Percentiles rank a stretch among this genome's conserved stretches.
phyloP scores from a whole-genome alignment of 257 asterid genomes.

The Parsonsia alboflavescens region DNA sequence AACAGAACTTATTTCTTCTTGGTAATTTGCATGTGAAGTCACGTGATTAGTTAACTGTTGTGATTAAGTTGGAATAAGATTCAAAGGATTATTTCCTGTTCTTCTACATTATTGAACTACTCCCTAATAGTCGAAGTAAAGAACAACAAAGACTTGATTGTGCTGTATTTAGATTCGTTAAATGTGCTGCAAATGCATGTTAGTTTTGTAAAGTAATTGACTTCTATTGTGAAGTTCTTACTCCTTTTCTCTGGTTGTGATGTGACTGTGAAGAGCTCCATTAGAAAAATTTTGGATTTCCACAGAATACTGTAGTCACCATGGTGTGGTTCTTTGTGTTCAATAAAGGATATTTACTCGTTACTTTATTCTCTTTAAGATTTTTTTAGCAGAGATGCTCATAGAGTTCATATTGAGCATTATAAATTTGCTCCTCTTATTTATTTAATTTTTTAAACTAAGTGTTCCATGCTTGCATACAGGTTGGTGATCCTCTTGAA shows the following conservation, averaged over 20 bases:
- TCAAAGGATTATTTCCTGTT: neutral
- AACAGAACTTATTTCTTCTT: neutral
- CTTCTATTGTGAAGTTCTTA: neutral
- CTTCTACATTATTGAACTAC: neutral
- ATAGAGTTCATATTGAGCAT: neutral
- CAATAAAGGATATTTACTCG: neutral
- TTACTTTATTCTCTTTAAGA: neutral
- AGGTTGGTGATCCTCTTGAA: conserved; percentile 99
- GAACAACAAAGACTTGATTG: neutral
- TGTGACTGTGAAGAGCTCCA: neutral
- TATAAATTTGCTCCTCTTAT: neutral
- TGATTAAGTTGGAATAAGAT: neutral
- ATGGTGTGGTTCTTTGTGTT: neutral
- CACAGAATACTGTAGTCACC: neutral
- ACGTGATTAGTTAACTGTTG: neutral
- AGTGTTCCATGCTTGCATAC: conserved; percentile 24
- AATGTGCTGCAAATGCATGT: neutral
- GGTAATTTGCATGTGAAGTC: neutral
- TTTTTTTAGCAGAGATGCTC: neutral
- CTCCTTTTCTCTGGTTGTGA: neutral
- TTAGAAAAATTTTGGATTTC: neutral
- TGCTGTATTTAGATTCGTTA: neutral
- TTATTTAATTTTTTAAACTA: neutral
- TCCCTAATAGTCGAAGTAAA: neutral
- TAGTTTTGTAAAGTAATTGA: neutral